A percentile compares a stretch with the other conserved stretches of the same genome.
These are phyloP conservation scores for Corymbia maculata DNA, from an alignment of 345 rosid species.

Conservation along the genomic window DNA sequence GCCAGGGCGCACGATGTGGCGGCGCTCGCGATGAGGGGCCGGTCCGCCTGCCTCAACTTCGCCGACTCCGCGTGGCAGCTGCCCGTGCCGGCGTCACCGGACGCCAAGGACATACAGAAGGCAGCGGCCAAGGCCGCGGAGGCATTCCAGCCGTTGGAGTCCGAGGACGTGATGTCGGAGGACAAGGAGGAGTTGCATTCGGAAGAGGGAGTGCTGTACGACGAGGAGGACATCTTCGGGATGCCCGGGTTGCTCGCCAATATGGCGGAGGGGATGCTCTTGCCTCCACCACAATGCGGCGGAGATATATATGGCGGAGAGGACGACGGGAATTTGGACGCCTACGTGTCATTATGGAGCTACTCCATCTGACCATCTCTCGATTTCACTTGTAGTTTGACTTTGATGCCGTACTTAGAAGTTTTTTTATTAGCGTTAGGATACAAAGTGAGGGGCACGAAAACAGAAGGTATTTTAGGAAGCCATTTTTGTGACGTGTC, in stretches of 20 bases:
- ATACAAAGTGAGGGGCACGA: neutral
- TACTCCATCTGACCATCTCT: neutral
- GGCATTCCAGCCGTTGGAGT: constrained; percentile 20
- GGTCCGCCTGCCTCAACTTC: constrained; percentile 76
- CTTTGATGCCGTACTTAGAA: neutral
- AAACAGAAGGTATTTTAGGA: too few species aligned
- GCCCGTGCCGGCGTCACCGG: constrained; percentile 45
- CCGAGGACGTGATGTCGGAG: neutral
- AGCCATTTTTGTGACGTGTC: neutral
- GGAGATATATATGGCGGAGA: constrained; percentile 1
- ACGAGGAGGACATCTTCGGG: constrained; percentile 56
- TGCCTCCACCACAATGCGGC: constrained; percentile 53
- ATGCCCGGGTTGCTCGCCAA: constrained; percentile 46
- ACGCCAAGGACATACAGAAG: constrained; percentile 62
- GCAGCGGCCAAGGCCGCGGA: constrained; percentile 64
- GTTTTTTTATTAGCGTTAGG: neutral
- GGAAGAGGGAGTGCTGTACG: constrained; percentile 21
- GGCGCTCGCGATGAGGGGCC: constrained; percentile 55
- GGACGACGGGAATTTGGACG: constrained; percentile 20
- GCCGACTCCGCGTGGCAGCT: constrained; percentile 80
- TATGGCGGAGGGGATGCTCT: constrained; percentile 79
- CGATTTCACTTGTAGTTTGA: neutral
- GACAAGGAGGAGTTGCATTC: constrained; percentile 30
- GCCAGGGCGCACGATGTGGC: constrained; percentile 96
- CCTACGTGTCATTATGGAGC: constrained; percentile 57